Base-by-base conservation (phyloP, 345 rosid genomes). In the Leavenworthia alabamica region DNA sequence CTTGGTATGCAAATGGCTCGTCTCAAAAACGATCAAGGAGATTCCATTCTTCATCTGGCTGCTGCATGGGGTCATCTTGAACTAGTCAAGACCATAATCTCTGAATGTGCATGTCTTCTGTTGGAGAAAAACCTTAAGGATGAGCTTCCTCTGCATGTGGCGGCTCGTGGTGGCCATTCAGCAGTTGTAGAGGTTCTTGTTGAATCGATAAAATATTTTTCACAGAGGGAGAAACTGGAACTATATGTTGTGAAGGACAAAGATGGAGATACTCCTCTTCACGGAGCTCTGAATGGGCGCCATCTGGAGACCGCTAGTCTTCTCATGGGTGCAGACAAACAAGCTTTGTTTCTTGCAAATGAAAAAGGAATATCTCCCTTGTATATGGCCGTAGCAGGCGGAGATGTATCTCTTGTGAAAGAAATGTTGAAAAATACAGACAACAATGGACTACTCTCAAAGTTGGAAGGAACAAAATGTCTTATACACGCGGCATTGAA, bases 221-320 rank as follows among this genome's bases (percentile, higher is more conserved):
- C 20, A 40, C 4, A 3, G 19, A 14, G 20, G 42, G 44, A 3
- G 1, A 15, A 4, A 7, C 7, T 40, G 7, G 15, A 40, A 14
- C 0, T 7, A 14, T 40, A 40, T 40, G 20, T 15, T 15, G 20
- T 40, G 0, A 40, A 40, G n/a, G n/a, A n/a, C n/a, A n/a, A n/a
- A n/a, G n/a, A n/a, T n/a, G n/a, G n/a, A 28, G 16, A 62, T 37
- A 62, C 75, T 2, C 47, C 78, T 13, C 27, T 69, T 32, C 70
- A 68, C 22, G 14, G 15, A 20, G 71, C 68, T 2, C 19, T 31
- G 40, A 59, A 3, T 4, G 24, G 1, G 5, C 4, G 5, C n/a
- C 37, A 10, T 33, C 1, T 3, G 1, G 9, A n/a, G n/a, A n/a
- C n/a, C n/a, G n/a, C n/a, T 20, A 1, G 22, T 20, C 15, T 4